A percentile compares a stretch with the other conserved stretches of the same genome.
phyloP scores from a whole-genome alignment of 192 early-diverging fungal genomes.

The Chytriomyces confervae region DNA sequence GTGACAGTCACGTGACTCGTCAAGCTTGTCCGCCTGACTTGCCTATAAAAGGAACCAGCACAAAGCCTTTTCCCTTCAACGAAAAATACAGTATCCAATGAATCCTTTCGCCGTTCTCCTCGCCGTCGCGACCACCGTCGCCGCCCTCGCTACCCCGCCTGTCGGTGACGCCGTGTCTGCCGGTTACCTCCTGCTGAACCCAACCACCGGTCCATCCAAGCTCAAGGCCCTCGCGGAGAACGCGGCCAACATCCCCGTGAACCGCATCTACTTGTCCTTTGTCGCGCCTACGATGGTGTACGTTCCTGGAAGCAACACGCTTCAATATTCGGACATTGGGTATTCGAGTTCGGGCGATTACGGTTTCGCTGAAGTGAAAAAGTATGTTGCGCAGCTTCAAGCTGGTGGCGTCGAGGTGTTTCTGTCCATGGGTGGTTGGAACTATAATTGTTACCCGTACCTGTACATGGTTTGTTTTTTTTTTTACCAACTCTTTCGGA shows the following conservation, averaged over 20 bases:
- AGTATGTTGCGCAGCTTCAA: conserved; percentile 8
- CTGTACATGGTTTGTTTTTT: neutral
- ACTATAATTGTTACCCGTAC: conserved; percentile 8
- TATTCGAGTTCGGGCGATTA: neutral
- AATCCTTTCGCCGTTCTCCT: conserved; percentile 2
- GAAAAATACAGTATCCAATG: neutral
- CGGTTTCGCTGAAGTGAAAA: conserved; percentile 4
- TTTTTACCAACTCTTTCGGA: too few relatives aligned
- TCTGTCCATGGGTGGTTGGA: conserved; percentile 8
- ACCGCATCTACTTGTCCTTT: conserved; percentile 23
- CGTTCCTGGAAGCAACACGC: conserved; percentile 15
- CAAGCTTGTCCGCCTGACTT: too few relatives aligned
- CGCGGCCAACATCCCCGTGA: conserved; percentile 25
- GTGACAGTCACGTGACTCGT: too few relatives aligned
- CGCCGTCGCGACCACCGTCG: neutral
- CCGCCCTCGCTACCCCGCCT: conserved; percentile 7
- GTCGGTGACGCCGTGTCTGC: neutral
- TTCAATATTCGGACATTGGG: conserved; percentile 9
- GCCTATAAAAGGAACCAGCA: too few relatives aligned
- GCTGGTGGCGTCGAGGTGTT: conserved; percentile 13
- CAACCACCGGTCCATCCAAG: conserved; percentile 5
- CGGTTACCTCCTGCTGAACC: conserved; percentile 29
- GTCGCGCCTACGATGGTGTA: conserved; percentile 20
- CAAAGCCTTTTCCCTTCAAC: too few relatives aligned
- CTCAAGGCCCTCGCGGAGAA: conserved; percentile 23